phyloP scores from a whole-genome alignment of 1,139 yeast genomes.

The Candida gigantensis region DNA sequence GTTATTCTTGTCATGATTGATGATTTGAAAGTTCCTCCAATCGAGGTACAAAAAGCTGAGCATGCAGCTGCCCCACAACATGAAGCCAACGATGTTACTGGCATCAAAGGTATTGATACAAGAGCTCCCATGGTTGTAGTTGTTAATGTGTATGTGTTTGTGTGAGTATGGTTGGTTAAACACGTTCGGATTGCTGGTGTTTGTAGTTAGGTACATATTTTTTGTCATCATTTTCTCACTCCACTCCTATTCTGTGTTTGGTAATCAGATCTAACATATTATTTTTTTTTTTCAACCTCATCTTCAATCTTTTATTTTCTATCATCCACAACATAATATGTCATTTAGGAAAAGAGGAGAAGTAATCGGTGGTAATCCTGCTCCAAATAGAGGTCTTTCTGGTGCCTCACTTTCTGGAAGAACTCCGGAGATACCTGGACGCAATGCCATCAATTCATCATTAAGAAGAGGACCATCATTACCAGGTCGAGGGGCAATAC shows the following conservation, averaged over 20 bases:
- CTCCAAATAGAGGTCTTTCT: slow-evolving; percentile 9
- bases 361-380: slow-evolving; percentile 37
- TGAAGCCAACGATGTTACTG: slow-evolving; percentile 67
- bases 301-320: slow-evolving; percentile 5
- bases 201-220: not conserved
- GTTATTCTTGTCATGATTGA: slow-evolving; percentile 71
- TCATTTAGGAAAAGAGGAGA: slow-evolving; percentile 75
- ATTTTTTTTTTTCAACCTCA: slow-evolving; percentile 2
- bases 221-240: not conserved
- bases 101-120: slow-evolving; percentile 69
- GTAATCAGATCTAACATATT: not conserved
- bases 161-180: not conserved
- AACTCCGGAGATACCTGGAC: slow-evolving; percentile 14
- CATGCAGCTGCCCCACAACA: slow-evolving; percentile 87
- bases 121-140: slow-evolving; percentile 75
- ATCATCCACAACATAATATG: slow-evolving; percentile 34
- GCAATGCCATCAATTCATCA: slow-evolving; percentile 14
- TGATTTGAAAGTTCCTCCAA: slow-evolving; percentile 63
- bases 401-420: slow-evolving; percentile 21
- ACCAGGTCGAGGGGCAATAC: slow-evolving; percentile 13
- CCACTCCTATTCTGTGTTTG: not conserved
- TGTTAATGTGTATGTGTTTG: too few species aligned
- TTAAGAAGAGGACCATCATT: slow-evolving; percentile 9
- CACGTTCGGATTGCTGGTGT: too few species aligned
- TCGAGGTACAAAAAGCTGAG: slow-evolving; percentile 62